Evolutionary conservation across 805 yeast genomes (phyloP), one percentile per base, ranked within the genome.

Genomic region (Wickerhamiella sorbophila): DNA sequence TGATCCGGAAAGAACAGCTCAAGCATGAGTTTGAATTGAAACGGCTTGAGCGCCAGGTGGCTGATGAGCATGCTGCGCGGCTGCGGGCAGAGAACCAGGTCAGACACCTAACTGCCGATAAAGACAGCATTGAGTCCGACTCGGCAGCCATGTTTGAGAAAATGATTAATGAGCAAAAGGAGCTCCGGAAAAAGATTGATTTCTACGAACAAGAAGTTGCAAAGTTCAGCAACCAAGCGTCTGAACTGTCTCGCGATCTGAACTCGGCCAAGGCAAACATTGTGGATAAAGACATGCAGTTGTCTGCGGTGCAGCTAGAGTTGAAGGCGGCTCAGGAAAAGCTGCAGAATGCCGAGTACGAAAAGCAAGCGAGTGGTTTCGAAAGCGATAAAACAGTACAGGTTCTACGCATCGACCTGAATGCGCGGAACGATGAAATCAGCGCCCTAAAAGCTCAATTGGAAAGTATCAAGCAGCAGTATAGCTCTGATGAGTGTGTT

Each of bases 261-360:
- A 24, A 24, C 12, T 8, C 29, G 10, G 29, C 12, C 29, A 24
- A 24, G 12, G 29, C 29, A 24, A 12, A 24, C 12, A 6, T 24
- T 12, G 29, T 24, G 10, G 37, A 19, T 14, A 34, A 34, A 18
- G 37, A 34, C 26, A 14, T 18, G 17, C 18, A 34, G 14, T 18
- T 34, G 4, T 20, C 27, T 4, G 20, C 19, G 6, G 27, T 34
- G 10, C n/a, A 20, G 27, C 9, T 5, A 4, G 37, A 18, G 29
- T 20, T 34, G 8, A 27, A 20, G 5, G 37, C 19, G 47, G 27
- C 21, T 18, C 24, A 34, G 14, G 37, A 34, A 4, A 21, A 34
- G 10, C 29, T 34, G 12, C 18, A 21, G 15, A 21, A 19, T 21
- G 12, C 8, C 26, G 37, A 21, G 9, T 21, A n/a, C 22, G 27